Conservation (phyloP, 768 basidiomycete genomes). For the Leccinellum rugosiceps region DNA sequence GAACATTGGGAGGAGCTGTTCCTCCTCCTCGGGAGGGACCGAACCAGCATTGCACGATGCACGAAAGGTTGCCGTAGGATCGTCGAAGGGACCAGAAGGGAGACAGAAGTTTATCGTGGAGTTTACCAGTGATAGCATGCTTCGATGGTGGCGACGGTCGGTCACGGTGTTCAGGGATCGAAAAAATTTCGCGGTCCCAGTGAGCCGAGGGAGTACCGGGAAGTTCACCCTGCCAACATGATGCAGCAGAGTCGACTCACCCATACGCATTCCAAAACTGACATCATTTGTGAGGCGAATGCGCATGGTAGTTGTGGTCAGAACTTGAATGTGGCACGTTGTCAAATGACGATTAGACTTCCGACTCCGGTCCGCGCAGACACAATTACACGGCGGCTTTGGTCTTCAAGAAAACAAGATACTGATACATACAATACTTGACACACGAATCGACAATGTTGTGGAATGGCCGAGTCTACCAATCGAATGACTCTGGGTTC, state of each 20-base stretch:
- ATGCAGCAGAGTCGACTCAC: neutral
- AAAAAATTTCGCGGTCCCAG: neutral
- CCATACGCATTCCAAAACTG: neutral
- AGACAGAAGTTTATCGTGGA: slow-evolving; percentile 27
- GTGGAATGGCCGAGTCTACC: neutral
- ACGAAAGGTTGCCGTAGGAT: slow-evolving; percentile 9
- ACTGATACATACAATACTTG: neutral
- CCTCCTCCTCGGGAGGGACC: slow-evolving; percentile 12
- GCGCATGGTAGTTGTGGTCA: neutral
- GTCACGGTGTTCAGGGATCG: neutral
- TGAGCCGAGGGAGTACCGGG: neutral
- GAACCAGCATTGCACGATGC: slow-evolving; percentile 18
- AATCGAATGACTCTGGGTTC: neutral
- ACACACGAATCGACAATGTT: neutral
- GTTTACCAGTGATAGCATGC: slow-evolving; percentile 22
- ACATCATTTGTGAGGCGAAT: neutral
- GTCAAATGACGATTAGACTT: neutral
- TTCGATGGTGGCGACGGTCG: neutral
- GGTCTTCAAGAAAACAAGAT: no score
- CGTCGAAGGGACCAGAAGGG: slow-evolving; percentile 23
- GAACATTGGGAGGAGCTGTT: slow-evolving; percentile 21
- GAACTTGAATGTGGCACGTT: neutral
- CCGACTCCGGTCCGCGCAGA: neutral
- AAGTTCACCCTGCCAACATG: neutral
- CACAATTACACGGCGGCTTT: neutral